phyloP scores from a whole-genome alignment of 176 grass and related monocot species.

The Areca catechu region DNA sequence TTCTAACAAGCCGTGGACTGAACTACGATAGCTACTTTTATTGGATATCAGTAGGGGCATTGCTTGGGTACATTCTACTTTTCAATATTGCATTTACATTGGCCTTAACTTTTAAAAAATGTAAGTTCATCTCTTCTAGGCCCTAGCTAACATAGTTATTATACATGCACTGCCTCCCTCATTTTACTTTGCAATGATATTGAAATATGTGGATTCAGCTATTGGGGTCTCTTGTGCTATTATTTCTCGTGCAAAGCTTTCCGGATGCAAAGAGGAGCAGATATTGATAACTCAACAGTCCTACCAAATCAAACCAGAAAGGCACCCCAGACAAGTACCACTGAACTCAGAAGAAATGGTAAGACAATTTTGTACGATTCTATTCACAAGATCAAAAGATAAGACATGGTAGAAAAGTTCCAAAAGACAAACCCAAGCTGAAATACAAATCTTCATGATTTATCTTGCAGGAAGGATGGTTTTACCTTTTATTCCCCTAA shows the following conservation, averaged over 20 bases:
- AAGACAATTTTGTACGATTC: constrained; percentile 7
- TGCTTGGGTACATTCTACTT: constrained; percentile 48
- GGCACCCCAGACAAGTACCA: constrained; percentile 4
- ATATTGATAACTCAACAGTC: not conserved
- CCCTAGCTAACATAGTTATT: not conserved
- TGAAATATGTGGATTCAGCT: constrained; percentile 17
- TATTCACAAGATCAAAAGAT: too few species aligned
- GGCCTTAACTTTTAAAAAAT: constrained; percentile 49
- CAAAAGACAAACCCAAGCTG: too few species aligned
- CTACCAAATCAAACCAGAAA: constrained; percentile 4
- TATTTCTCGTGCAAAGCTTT: constrained; percentile 42
- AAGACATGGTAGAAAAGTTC: not conserved
- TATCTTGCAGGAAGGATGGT: constrained; percentile 51
- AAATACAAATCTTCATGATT: not conserved
- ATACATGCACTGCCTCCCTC: not conserved
- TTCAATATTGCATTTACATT: constrained; percentile 56
- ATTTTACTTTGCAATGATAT: too few species aligned
- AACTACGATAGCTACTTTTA: constrained; percentile 60
- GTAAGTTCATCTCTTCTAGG: constrained; percentile 28
- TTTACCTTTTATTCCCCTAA: constrained; percentile 70
- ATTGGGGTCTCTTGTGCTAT: constrained; percentile 37
- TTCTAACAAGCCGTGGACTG: constrained; percentile 47
- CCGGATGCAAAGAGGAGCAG: constrained; percentile 13
- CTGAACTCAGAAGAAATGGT: constrained; percentile 23
- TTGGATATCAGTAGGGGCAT: constrained; percentile 71